These are phyloP conservation scores for Zea luxurians DNA, from an alignment of 176 grass and related monocot species.

Conservation along the genomic window DNA sequence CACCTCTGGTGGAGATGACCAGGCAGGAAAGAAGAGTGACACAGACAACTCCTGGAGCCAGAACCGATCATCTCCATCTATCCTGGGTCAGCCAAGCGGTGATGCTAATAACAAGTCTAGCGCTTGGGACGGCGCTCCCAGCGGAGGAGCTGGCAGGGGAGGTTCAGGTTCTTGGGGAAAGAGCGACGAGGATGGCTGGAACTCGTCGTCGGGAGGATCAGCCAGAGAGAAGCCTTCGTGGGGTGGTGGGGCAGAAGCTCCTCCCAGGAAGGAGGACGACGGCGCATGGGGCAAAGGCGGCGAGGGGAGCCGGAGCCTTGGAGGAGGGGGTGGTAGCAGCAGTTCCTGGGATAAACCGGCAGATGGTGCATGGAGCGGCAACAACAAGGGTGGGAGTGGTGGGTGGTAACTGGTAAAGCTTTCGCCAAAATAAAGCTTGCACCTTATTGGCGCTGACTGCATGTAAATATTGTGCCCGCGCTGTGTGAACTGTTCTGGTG, in stretches of 20 bases:
- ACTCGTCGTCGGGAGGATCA: background rate
- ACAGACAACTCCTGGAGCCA: constrained; percentile 30
- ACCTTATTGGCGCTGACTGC: background rate
- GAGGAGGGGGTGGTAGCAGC: background rate
- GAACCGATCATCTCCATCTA: constrained; percentile 36
- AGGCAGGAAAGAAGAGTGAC: constrained; percentile 34
- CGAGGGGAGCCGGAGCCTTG: constrained; percentile 24
- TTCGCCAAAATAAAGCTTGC: background rate
- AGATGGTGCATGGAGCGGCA: constrained; percentile 18
- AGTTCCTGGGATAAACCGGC: constrained; percentile 43
- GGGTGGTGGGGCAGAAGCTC: constrained; percentile 26
- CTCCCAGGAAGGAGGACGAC: constrained; percentile 31
- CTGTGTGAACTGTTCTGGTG: background rate
- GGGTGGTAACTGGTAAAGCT: constrained; percentile 56
- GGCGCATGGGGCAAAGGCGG: constrained; percentile 27
- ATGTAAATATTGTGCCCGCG: constrained; percentile 21
- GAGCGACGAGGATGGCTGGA: constrained; percentile 39
- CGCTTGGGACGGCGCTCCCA: constrained; percentile 32
- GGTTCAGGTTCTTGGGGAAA: constrained; percentile 42
- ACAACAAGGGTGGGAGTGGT: constrained; percentile 17
- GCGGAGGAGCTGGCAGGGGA: background rate
- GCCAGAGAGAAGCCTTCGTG: constrained; percentile 15
- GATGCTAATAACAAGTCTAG: constrained; percentile 22
- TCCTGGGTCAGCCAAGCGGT: constrained; percentile 23
- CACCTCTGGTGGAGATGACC: constrained; percentile 29